phyloP scores from a whole-genome alignment of 2,329 filamentous ascomycete genomes.

The Stagonosporopsis tanaceti region DNA sequence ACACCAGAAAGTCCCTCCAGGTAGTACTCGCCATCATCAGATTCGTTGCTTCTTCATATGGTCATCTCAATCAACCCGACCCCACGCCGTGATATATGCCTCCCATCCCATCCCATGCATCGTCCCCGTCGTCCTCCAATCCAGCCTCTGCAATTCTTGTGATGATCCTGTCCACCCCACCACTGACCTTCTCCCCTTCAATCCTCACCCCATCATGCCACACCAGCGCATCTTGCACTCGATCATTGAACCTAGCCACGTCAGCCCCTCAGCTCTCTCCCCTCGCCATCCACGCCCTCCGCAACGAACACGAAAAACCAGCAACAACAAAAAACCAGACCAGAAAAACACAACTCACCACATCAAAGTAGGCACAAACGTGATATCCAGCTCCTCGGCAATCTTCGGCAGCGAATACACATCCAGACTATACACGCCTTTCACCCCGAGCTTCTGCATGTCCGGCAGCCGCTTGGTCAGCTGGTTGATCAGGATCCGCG shows the following conservation, averaged over 20 bases:
- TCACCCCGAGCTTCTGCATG: constrained; percentile 22
- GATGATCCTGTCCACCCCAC: constrained; percentile 34
- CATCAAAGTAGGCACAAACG: constrained; percentile 36
- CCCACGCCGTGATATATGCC: constrained; percentile 16
- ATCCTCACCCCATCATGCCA: constrained; percentile 37
- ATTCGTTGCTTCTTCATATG: not conserved
- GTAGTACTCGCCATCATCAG: not conserved
- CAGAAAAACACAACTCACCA: constrained; percentile 20
- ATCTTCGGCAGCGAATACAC: constrained; percentile 35
- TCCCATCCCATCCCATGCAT: constrained; percentile 21
- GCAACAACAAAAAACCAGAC: not conserved
- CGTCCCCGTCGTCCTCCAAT: constrained; percentile 33
- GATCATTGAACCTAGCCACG: constrained; percentile 25
- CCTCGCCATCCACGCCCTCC: not conserved
- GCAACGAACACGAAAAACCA: not conserved
- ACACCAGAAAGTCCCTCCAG: constrained; percentile 6
- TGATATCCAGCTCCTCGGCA: constrained; percentile 28
- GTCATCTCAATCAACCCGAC: not conserved
- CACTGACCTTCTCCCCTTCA: constrained; percentile 33
- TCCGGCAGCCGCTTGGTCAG: constrained; percentile 28
- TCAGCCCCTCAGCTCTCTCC: not conserved
- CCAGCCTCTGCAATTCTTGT: constrained; percentile 34
- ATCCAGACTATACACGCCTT: constrained; percentile 34
- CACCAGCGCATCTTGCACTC: constrained; percentile 31
- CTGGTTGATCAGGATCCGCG: constrained; percentile 21